Evolutionary conservation across 768 basidiomycete genomes (phyloP).

Genomic region (Hemileccinum rubropunctum): DNA sequence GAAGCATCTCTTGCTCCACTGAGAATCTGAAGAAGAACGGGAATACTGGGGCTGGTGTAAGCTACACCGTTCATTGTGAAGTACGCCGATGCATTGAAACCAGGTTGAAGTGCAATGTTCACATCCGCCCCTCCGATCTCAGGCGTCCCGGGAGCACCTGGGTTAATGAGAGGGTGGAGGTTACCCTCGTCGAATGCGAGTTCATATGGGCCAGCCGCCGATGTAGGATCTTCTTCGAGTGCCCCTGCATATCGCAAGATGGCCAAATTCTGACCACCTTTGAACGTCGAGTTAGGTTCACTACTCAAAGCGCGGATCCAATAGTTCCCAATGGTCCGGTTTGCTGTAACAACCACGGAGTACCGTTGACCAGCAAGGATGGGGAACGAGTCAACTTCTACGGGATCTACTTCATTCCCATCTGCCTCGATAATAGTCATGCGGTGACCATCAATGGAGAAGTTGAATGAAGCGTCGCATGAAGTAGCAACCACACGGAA

Average conservation of each 20-base stretch:
- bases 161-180: constrained; percentile 36
- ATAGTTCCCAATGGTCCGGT: constrained; percentile 50
- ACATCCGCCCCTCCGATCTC: constrained; percentile 41
- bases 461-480: constrained; percentile 43
- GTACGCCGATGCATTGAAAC: not conserved
- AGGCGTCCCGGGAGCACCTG: constrained; percentile 39
- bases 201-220: constrained; percentile 21
- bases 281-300: constrained; percentile 27
- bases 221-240: constrained; percentile 40
- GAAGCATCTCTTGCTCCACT: constrained; percentile 47
- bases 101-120: constrained; percentile 24
- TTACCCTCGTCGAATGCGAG: constrained; percentile 38
- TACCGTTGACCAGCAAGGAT: constrained; percentile 40
- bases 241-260: constrained; percentile 54
- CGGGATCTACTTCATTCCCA: constrained; percentile 39
- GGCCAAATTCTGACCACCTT: constrained; percentile 43
- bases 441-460: constrained; percentile 45
- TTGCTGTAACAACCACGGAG: constrained; percentile 44
- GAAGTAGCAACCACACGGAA: constrained; percentile 52
- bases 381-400: constrained; percentile 39
- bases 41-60: constrained; percentile 41
- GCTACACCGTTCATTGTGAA: constrained; percentile 29
- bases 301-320: constrained; percentile 48
- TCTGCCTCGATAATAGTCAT: constrained; percentile 57
- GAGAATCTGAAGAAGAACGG: constrained; percentile 58